A percentile compares a stretch with the other conserved stretches of the same genome.
Conservation (phyloP, 495 filamentous ascomycete genomes). For the Cryomyces minteri region DNA sequence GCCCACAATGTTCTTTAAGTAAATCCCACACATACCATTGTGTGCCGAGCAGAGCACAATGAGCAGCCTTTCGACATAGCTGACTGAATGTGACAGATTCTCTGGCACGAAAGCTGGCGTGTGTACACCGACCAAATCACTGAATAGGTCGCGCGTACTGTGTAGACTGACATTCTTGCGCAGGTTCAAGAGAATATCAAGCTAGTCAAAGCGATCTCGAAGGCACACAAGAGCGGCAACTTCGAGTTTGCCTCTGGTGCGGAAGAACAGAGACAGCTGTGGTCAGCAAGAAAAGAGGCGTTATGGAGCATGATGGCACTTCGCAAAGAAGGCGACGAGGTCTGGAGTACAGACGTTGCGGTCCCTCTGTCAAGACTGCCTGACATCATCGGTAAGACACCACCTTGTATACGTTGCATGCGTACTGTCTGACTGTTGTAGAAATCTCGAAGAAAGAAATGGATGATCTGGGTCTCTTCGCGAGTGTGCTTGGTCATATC, state of each 20-base stretch:
- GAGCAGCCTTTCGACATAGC: background rate
- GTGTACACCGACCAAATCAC: slow-evolving; percentile 1
- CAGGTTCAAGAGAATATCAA: slow-evolving; percentile 39
- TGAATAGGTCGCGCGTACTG: too few species aligned
- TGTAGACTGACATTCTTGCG: background rate
- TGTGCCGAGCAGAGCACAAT: background rate
- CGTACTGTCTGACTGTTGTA: slow-evolving; percentile 8
- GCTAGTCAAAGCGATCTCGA: slow-evolving; percentile 45
- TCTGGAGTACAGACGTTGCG: slow-evolving; percentile 72
- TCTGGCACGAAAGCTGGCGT: slow-evolving; percentile 52
- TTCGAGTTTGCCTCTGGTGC: slow-evolving; percentile 57
- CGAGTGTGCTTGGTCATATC: slow-evolving; percentile 69
- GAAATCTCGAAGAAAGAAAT: slow-evolving; percentile 81
- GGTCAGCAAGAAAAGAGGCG: slow-evolving; percentile 65
- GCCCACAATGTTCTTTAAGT: slow-evolving; percentile 71
- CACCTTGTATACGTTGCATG: background rate
- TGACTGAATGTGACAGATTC: slow-evolving; percentile 23
- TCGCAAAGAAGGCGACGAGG: slow-evolving; percentile 36
- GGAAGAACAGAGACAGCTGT: slow-evolving; percentile 50
- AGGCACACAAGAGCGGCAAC: slow-evolving; percentile 38
- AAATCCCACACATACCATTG: slow-evolving; percentile 1
- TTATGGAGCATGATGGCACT: slow-evolving; percentile 64
- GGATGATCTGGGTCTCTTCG: slow-evolving; percentile 68
- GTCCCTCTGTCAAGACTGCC: slow-evolving; percentile 74
- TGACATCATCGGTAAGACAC: slow-evolving; percentile 51